Conservation (phyloP, 345 rosid species). For the Turnera subulata region DNA sequence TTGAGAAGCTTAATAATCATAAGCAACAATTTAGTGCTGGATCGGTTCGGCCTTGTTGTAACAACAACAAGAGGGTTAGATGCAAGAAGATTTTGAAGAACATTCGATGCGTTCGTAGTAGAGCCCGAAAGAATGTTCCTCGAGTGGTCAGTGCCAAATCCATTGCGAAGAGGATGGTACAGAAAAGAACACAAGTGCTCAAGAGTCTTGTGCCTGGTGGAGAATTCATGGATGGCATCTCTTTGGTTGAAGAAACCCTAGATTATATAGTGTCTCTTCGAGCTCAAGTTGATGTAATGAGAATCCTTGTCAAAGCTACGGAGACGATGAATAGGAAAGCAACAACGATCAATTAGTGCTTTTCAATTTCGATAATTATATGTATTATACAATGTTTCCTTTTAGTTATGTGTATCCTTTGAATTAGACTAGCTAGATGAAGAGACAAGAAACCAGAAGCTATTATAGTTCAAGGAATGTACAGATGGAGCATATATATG, state of each 20-base stretch:
- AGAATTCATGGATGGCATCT: slow-evolving; percentile 46
- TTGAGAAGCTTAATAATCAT: slow-evolving; percentile 14
- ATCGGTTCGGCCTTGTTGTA: neutral
- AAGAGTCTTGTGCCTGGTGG: slow-evolving; percentile 79
- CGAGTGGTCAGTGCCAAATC: slow-evolving; percentile 19
- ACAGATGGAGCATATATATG: slow-evolving; percentile 29
- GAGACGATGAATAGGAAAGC: slow-evolving; percentile 21
- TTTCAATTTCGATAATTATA: neutral
- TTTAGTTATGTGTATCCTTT: neutral
- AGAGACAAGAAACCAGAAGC: slow-evolving; percentile 10
- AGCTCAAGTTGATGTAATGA: slow-evolving; percentile 82
- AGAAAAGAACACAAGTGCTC: slow-evolving; percentile 52
- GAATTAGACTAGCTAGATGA: slow-evolving; percentile 12
- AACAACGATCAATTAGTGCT: neutral
- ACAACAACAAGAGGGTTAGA: slow-evolving; percentile 41
- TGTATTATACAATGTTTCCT: neutral
- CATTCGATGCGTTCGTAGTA: slow-evolving; percentile 29
- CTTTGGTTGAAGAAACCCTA: slow-evolving; percentile 75
- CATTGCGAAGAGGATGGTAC: slow-evolving; percentile 40
- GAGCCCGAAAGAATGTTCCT: slow-evolving; percentile 17
- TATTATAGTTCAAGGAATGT: slow-evolving; percentile 15
- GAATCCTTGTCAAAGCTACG: slow-evolving; percentile 18
- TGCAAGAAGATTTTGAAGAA: slow-evolving; percentile 65
- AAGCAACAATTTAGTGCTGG: slow-evolving; percentile 23
- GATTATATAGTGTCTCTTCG: slow-evolving; percentile 69